These are phyloP conservation scores for Thermomucor indicae-seudaticae DNA, from an alignment of 371 early-diverging fungal species.

Conservation along the genomic window DNA sequence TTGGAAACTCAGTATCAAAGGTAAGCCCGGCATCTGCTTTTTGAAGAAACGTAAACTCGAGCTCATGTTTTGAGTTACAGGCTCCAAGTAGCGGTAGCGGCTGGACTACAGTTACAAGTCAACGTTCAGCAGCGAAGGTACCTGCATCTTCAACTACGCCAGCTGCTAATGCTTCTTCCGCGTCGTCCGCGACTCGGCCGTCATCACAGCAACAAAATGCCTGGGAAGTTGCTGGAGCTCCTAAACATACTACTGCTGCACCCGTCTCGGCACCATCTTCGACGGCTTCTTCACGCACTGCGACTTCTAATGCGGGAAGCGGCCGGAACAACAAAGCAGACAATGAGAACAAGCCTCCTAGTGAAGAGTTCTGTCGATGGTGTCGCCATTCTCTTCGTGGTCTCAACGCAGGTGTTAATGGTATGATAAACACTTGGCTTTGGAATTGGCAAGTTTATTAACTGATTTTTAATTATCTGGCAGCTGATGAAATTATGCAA, in stretches of 20 bases:
- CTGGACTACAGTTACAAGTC: conserved; percentile 48
- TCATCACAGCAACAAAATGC: conserved; percentile 9
- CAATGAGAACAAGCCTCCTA: conserved; percentile 47
- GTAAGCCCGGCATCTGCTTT: conserved; percentile 7
- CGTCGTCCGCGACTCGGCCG: conserved; percentile 2
- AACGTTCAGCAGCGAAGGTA: conserved; percentile 27
- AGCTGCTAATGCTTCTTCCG: conserved; percentile 9
- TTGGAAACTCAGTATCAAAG: conserved; percentile 22
- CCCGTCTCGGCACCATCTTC: too few relatives aligned
- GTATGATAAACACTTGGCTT: conserved; percentile 12
- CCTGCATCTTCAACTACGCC: conserved; percentile 13
- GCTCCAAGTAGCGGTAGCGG: conserved; percentile 9
- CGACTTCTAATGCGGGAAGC: conserved; percentile 13
- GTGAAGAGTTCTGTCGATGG: conserved; percentile 77
- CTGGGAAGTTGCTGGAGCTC: conserved; percentile 29
- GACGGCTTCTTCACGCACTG: conserved; percentile 17
- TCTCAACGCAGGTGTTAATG: conserved; percentile 62
- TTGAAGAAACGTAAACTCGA: conserved; percentile 4
- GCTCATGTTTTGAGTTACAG: not conserved
- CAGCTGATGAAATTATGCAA: conserved; percentile 69
- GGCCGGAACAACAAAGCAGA: conserved; percentile 15
- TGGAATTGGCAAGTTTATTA: not conserved
- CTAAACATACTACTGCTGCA: conserved; percentile 12
- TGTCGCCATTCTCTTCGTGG: conserved; percentile 64
- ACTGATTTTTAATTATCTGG: not conserved